A percentile compares a stretch with the other conserved stretches of the same genome.
phyloP scores from a whole-genome alignment of 805 yeast genomes.

The Ogataea glucozyma region DNA sequence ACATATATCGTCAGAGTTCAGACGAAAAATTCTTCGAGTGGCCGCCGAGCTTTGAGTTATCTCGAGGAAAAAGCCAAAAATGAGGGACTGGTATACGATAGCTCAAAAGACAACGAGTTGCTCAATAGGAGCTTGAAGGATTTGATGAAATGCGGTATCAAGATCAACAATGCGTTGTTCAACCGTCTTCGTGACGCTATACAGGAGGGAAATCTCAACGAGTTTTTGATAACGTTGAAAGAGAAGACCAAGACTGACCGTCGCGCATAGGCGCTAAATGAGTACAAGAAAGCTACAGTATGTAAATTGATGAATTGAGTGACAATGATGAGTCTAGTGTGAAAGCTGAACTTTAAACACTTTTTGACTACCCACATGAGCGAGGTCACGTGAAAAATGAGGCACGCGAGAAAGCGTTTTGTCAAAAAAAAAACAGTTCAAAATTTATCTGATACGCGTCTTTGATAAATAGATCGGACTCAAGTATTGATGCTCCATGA shows the following conservation, averaged over 20 bases:
- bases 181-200: constrained; percentile 26
- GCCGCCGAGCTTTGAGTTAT: constrained; percentile 16
- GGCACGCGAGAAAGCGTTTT: neutral
- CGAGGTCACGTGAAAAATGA: neutral
- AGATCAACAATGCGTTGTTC: constrained; percentile 23
- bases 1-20: constrained; percentile 30
- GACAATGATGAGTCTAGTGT: too few relatives aligned
- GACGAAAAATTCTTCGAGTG: constrained; percentile 24
- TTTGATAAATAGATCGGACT: neutral
- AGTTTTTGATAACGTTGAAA: constrained; percentile 30
- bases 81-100: constrained; percentile 12
- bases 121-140: constrained; percentile 26
- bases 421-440: neutral
- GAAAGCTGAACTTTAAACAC: too few relatives aligned
- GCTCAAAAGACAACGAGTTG: constrained; percentile 17
- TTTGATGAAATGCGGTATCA: constrained; percentile 25
- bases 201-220: constrained; percentile 29
- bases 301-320: neutral
- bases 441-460: neutral
- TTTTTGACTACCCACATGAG: too few relatives aligned
- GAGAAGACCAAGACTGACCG: constrained; percentile 31
- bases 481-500: too few relatives aligned
- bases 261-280: constrained; percentile 16
- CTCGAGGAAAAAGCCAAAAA: constrained; percentile 12
- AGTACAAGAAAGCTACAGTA: constrained; percentile 2